These are phyloP conservation scores for Agaricus sinodeliciosus DNA, from an alignment of 768 basidiomycete species.

Conservation along the genomic window DNA sequence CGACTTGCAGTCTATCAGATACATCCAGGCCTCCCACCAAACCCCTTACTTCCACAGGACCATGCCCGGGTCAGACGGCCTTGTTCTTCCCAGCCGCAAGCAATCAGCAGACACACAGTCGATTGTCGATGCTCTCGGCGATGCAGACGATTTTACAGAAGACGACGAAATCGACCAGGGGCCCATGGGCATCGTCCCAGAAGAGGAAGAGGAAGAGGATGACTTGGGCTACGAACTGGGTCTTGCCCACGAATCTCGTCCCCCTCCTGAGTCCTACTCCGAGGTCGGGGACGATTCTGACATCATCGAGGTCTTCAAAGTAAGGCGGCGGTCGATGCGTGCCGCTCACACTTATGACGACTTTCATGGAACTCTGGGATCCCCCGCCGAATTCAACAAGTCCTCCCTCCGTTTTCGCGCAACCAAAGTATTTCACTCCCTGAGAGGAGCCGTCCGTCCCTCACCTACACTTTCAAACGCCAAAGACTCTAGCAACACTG, in stretches of 20 bases:
- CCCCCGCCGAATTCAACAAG: background rate
- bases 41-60: constrained; percentile 11
- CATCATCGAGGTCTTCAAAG: constrained; percentile 55
- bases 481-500: constrained; percentile 17
- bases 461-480: background rate
- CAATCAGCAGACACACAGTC: constrained; percentile 18
- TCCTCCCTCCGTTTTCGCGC: constrained; percentile 37
- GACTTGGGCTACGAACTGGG: background rate
- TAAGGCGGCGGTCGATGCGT: constrained; percentile 31
- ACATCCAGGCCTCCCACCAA: constrained; percentile 7
- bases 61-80: constrained; percentile 2
- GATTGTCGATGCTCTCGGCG: constrained; percentile 24
- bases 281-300: constrained; percentile 41
- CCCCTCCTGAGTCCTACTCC: constrained; percentile 12
- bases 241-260: constrained; percentile 2
- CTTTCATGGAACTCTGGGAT: background rate
- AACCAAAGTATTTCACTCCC: constrained; percentile 36
- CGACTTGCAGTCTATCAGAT: constrained; percentile 3
- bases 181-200: constrained; percentile 17
- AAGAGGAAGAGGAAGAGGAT: constrained; percentile 15
- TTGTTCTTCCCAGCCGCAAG: constrained; percentile 13
- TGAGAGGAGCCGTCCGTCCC: constrained; percentile 28
- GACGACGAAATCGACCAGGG: constrained; percentile 20
- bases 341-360: constrained; percentile 14
- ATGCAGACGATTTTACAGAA: constrained; percentile 17